Percentiles rank a stretch among this genome's conserved stretches.
Conservation (phyloP, 768 basidiomycete genomes). For the Chalciporus pseudorubinellus region DNA sequence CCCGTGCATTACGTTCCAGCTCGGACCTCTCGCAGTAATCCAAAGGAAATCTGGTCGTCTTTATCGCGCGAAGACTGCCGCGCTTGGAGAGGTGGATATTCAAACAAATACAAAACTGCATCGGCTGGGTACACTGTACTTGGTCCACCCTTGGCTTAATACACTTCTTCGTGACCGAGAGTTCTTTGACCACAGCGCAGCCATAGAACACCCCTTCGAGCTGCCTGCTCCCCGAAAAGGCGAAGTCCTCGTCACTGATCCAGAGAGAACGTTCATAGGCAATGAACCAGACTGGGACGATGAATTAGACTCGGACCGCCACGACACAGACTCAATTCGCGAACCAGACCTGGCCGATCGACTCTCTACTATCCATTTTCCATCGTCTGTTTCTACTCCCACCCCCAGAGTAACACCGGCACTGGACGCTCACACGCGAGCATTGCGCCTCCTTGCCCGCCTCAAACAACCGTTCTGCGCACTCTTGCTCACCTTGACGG, state of each 20-base stretch:
- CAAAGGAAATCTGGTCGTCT: neutral
- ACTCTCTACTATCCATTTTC: too few relatives aligned
- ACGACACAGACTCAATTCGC: too few relatives aligned
- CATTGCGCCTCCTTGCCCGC: neutral
- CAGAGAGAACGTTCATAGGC: too few relatives aligned
- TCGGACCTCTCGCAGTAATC: neutral
- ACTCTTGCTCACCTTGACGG: too few relatives aligned
- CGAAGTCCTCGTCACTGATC: too few relatives aligned
- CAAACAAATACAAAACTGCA: conserved; percentile 3
- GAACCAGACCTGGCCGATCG: too few relatives aligned
- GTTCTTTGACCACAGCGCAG: neutral
- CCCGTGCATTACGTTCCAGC: conserved; percentile 7
- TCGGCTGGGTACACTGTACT: neutral
- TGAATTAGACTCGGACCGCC: too few relatives aligned
- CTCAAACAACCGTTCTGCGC: neutral
- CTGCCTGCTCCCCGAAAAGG: too few relatives aligned
- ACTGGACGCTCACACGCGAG: too few relatives aligned
- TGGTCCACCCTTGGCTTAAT: conserved; percentile 17
- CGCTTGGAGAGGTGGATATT: conserved; percentile 10
- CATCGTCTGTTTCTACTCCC: too few relatives aligned
- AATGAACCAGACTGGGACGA: too few relatives aligned
- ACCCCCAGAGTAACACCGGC: too few relatives aligned
- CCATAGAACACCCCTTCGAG: neutral
- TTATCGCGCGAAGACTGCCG: neutral
- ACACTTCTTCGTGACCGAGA: conserved; percentile 2